phyloP scores from a whole-genome alignment of 2,329 filamentous ascomycete genomes.

The Arthrinium puccinioides region DNA sequence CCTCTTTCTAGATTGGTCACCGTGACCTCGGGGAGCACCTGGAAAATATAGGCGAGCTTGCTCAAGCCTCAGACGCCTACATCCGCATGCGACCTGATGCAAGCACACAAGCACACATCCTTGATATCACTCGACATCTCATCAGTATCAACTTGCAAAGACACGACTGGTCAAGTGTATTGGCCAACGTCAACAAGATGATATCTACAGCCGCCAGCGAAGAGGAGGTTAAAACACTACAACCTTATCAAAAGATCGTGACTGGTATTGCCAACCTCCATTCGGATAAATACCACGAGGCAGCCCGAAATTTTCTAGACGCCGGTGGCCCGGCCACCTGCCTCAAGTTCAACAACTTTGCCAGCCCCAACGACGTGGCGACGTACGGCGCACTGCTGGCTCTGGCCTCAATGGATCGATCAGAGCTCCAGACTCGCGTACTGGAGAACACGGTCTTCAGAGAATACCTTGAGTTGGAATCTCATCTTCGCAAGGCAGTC shows the following conservation, averaged over 20 bases:
- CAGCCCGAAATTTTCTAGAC: constrained; percentile 64
- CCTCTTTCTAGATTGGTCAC: constrained; percentile 68
- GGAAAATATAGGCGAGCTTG: constrained; percentile 69
- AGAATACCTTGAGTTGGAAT: constrained; percentile 83
- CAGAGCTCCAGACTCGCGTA: constrained; percentile 65
- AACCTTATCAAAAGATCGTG: constrained; percentile 46
- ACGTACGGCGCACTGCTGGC: constrained; percentile 88
- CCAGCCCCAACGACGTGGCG: constrained; percentile 81
- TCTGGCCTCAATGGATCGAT: constrained; percentile 79
- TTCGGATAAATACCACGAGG: constrained; percentile 44
- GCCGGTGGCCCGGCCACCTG: constrained; percentile 45
- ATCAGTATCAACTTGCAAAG: constrained; percentile 70
- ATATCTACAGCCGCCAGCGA: constrained; percentile 34
- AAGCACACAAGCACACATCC: constrained; percentile 73
- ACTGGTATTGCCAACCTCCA: constrained; percentile 43
- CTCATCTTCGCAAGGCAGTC: constrained; percentile 88
- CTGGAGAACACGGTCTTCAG: constrained; percentile 78
- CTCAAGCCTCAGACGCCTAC: constrained; percentile 69
- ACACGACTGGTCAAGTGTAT: constrained; percentile 66
- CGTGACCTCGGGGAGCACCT: constrained; percentile 85
- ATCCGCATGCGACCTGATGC: constrained; percentile 85
- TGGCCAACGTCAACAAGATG: constrained; percentile 57
- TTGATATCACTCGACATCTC: constrained; percentile 74
- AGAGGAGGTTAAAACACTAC: constrained; percentile 38
- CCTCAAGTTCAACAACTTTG: constrained; percentile 59